A percentile compares a stretch with the other conserved stretches of the same genome.
These are phyloP conservation scores for rapeseed (Brassica napus) DNA, from an alignment of 345 rosid genomes.

Conservation along the genomic window DNA sequence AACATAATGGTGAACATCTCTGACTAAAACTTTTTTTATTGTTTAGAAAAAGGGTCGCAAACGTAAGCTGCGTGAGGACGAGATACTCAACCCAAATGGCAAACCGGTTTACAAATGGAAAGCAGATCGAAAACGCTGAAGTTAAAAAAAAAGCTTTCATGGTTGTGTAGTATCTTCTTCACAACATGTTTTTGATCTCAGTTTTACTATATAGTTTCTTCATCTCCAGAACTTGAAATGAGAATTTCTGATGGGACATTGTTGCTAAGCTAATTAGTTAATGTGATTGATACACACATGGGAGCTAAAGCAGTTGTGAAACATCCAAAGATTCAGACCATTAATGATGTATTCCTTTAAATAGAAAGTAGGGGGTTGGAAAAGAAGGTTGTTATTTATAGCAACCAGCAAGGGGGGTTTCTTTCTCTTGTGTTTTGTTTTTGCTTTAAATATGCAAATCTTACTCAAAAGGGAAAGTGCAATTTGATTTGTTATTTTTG, in stretches of 20 bases:
- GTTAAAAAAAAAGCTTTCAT: not conserved
- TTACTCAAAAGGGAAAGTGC: not conserved
- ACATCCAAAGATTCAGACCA: not conserved
- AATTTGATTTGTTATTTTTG: not conserved
- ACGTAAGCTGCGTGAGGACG: conserved; percentile 77
- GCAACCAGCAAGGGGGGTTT: conserved; percentile 12
- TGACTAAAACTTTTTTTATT: not conserved
- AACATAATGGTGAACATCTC: conserved; percentile 9
- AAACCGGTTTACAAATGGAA: conserved; percentile 1
- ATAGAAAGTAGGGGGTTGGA: not conserved
- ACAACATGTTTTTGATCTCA: conserved; percentile 6
- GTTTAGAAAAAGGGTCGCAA: conserved; percentile 76
- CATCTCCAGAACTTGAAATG: conserved; percentile 3
- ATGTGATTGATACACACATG: conserved; percentile 3
- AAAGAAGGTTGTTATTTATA: not conserved
- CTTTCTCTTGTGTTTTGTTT: conserved; percentile 1
- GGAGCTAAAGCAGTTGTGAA: not conserved
- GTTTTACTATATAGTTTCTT: not conserved
- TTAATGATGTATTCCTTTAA: not conserved
- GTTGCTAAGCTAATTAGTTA: conserved; percentile 5
- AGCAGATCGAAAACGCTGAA: conserved; percentile 73
- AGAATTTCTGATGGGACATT: not conserved
- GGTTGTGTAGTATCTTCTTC: conserved; percentile 11
- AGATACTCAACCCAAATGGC: conserved; percentile 46
- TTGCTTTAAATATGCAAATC: not conserved